A percentile compares a stretch with the other conserved stretches of the same genome.
These are phyloP conservation scores for Talaromyces islandicus DNA, from an alignment of 2,329 filamentous ascomycete species.

Conservation along the genomic window DNA sequence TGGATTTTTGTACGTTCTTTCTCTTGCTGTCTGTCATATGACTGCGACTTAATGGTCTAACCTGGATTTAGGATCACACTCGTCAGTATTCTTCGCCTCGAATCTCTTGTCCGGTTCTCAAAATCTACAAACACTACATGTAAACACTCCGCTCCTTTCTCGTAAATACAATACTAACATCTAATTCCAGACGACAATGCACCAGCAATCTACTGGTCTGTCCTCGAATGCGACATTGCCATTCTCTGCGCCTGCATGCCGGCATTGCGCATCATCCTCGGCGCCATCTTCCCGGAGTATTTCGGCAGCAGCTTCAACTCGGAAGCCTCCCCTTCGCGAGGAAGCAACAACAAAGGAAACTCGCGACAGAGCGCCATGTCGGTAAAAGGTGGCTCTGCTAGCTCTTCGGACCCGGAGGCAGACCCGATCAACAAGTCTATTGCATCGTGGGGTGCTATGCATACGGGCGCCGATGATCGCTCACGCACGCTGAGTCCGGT, in stretches of 20 bases:
- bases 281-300: constrained; percentile 7
- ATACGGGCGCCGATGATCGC: constrained; percentile 3
- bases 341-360: not conserved
- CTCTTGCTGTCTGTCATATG: not conserved
- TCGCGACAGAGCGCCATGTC: not conserved
- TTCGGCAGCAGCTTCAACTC: constrained; percentile 11
- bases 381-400: not conserved
- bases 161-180: not conserved
- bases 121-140: constrained; percentile 33
- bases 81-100: constrained; percentile 36
- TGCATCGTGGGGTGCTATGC: constrained; percentile 1
- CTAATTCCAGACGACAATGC: constrained; percentile 19
- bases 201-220: constrained; percentile 37
- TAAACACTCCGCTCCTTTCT: constrained; percentile 10
- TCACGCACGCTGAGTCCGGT: constrained; percentile 6
- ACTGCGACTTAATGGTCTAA: not conserved
- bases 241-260: constrained; percentile 41
- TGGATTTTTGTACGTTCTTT: constrained; percentile 36
- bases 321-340: not conserved
- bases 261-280: constrained; percentile 9
- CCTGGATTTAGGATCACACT: constrained; percentile 31
- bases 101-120: constrained; percentile 35
- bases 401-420: not conserved
- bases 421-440: constrained; percentile 7
- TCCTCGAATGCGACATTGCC: constrained; percentile 38